Evolutionary conservation across 768 basidiomycete genomes (phyloP).

Genomic region (Lactarius sp.): DNA sequence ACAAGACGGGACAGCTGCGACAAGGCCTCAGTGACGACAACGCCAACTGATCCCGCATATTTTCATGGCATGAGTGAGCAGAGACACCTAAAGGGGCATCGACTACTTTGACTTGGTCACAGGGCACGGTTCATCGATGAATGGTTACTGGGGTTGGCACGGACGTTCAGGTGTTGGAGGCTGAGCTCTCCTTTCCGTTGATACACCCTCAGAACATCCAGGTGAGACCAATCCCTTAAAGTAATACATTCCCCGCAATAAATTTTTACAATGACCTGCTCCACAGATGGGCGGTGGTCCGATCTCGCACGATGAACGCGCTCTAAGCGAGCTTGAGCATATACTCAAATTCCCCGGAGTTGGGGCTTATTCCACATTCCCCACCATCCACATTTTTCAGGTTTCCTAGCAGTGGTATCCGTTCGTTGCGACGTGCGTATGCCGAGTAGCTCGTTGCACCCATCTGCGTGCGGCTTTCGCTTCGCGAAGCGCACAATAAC

Average conservation of each 20-base stretch:
- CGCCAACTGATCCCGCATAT: background rate
- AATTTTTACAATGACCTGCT: too few relatives aligned
- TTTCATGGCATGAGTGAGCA: background rate
- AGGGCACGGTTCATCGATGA: too few relatives aligned
- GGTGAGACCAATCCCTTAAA: too few relatives aligned
- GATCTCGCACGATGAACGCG: too few relatives aligned
- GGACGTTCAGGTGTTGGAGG: too few relatives aligned
- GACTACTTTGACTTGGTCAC: too few relatives aligned
- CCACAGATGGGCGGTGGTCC: too few relatives aligned
- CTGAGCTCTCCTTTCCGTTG: too few relatives aligned
- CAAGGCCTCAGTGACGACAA: too few relatives aligned
- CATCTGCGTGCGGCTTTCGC: conserved; percentile 8
- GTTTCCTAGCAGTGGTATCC: conserved; percentile 7
- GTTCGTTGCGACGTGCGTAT: conserved; percentile 6
- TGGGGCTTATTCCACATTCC: conserved; percentile 5
- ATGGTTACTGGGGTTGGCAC: too few relatives aligned
- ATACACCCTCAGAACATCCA: too few relatives aligned
- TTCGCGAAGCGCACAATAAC: background rate
- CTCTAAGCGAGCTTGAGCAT: background rate
- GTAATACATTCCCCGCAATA: too few relatives aligned
- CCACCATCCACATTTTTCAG: conserved; percentile 16
- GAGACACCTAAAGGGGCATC: background rate
- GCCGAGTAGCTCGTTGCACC: conserved; percentile 11
- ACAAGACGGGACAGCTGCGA: background rate
- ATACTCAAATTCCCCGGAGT: background rate